Percentiles rank a stretch among this genome's conserved stretches.
phyloP scores from a whole-genome alignment of 140 eudicot genomes.

The Artemisia princeps region DNA sequence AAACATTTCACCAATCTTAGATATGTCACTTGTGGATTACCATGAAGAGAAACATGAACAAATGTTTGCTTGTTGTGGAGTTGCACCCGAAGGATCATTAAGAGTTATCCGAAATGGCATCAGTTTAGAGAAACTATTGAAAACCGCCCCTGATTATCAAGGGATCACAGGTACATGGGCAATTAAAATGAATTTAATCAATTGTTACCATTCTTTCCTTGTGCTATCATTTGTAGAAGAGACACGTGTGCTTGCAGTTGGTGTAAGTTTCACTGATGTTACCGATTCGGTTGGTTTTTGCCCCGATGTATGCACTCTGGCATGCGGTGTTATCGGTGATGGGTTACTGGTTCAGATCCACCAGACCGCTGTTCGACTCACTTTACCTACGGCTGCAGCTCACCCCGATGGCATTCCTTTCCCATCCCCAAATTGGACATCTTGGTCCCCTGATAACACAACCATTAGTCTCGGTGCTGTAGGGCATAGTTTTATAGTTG shows the following conservation, averaged over 20 bases:
- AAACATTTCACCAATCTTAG: constrained; percentile 86
- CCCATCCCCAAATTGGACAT: constrained; percentile 58
- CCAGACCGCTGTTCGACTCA: constrained; percentile 63
- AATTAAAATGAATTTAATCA: constrained; percentile 55
- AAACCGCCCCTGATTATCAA: constrained; percentile 79
- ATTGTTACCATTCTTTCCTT: constrained; percentile 72
- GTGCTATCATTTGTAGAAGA: constrained; percentile 93
- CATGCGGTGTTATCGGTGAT: constrained; percentile 73
- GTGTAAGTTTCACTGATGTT: constrained; percentile 84
- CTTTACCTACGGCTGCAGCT: constrained; percentile 50
- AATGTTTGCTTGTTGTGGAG: constrained; percentile 93
- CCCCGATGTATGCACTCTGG: constrained; percentile 90
- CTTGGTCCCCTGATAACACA: constrained; percentile 73
- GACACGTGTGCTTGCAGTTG: constrained; percentile 93
- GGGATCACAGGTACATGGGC: constrained; percentile 94
- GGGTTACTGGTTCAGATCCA: constrained; percentile 72
- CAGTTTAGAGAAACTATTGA: constrained; percentile 67
- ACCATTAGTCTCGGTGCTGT: constrained; percentile 77
- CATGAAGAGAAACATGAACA: constrained; percentile 86
- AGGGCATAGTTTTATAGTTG: constrained; percentile 54
- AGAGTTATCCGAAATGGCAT: constrained; percentile 77
- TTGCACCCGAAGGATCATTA: constrained; percentile 89
- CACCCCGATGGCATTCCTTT: constrained; percentile 59
- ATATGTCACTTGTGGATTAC: constrained; percentile 72
- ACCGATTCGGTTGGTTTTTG: constrained; percentile 82